Conservation (phyloP, 192 early-diverging fungal species). For the Backusella mclennaniae region DNA sequence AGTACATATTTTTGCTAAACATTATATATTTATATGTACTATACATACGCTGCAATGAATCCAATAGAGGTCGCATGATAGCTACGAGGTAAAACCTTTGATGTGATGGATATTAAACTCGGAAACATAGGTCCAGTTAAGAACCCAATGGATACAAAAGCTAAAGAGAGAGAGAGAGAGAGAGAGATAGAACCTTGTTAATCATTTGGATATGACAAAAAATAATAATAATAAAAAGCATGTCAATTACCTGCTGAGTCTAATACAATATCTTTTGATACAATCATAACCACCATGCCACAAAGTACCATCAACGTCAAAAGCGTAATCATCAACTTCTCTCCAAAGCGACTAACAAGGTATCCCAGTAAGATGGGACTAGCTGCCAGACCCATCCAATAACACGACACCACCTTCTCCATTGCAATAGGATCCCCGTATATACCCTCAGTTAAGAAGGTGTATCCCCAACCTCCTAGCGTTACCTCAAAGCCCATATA, state of each 20-base stretch:
- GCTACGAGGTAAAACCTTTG: conserved; percentile 19
- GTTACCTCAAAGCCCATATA: conserved; percentile 42
- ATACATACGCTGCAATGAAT: conserved; percentile 31
- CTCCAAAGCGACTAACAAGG: conserved; percentile 29
- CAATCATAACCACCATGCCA: conserved; percentile 3
- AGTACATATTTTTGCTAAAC: neutral
- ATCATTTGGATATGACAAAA: too few species aligned
- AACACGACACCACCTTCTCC: conserved; percentile 28
- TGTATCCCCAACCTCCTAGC: conserved; percentile 38
- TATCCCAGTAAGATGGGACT: conserved; percentile 35
- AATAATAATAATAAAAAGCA: neutral
- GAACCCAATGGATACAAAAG: conserved; percentile 15
- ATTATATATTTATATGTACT: neutral
- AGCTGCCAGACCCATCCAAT: conserved; percentile 33
- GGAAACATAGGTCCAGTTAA: conserved; percentile 32
- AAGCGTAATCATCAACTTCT: conserved; percentile 27
- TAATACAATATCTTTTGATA: conserved; percentile 1
- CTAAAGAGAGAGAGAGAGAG: neutral
- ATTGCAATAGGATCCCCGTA: conserved; percentile 22
- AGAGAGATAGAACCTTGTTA: neutral
- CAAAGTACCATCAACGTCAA: conserved; percentile 12
- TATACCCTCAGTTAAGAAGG: conserved; percentile 28
- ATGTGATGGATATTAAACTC: neutral
- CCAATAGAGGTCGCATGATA: conserved; percentile 30
- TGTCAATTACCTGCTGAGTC: conserved; percentile 19